A percentile compares a stretch with the other conserved stretches of the same genome.
Conservation (phyloP, 2,329 filamentous ascomycete genomes). For the Penicillium fuscoglaucum region DNA sequence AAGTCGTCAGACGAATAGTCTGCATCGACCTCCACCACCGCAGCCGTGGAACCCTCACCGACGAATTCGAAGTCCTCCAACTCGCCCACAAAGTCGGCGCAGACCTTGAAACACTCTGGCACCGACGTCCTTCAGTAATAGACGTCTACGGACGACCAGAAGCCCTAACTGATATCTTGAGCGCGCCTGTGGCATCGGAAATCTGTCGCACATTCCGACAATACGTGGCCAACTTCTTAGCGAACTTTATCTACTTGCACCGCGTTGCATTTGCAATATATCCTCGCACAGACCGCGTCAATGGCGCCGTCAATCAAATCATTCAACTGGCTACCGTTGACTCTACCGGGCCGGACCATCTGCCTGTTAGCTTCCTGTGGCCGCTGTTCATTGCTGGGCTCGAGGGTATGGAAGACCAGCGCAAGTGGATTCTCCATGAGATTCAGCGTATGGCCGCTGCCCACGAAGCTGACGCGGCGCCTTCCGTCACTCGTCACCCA, state of each 20-base stretch:
- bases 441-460: conserved; percentile 35
- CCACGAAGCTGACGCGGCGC: conserved; percentile 8
- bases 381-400: conserved; percentile 38
- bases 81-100: conserved; percentile 39
- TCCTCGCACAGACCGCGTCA: conserved; percentile 38
- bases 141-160: conserved; percentile 35
- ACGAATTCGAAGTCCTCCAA: conserved; percentile 42
- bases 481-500: conserved; percentile 29
- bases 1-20: conserved; percentile 37
- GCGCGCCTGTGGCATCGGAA: conserved; percentile 27
- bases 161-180: conserved; percentile 29
- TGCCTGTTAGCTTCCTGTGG: conserved; percentile 38
- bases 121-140: conserved; percentile 33
- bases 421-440: conserved; percentile 35
- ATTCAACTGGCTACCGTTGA: conserved; percentile 38
- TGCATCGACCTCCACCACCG: conserved; percentile 41
- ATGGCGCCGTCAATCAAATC: conserved; percentile 38
- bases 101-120: conserved; percentile 39
- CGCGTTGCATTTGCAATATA: conserved; percentile 42
- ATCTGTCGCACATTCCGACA: conserved; percentile 37
- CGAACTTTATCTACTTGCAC: conserved; percentile 40
- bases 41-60: conserved; percentile 38
- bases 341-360: conserved; percentile 15
- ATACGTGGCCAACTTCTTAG: conserved; percentile 38
- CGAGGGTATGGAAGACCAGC: conserved; percentile 34